Evolutionary conservation across 2,329 filamentous ascomycete genomes (phyloP).

Genomic region (Diaporthe longicolla): DNA sequence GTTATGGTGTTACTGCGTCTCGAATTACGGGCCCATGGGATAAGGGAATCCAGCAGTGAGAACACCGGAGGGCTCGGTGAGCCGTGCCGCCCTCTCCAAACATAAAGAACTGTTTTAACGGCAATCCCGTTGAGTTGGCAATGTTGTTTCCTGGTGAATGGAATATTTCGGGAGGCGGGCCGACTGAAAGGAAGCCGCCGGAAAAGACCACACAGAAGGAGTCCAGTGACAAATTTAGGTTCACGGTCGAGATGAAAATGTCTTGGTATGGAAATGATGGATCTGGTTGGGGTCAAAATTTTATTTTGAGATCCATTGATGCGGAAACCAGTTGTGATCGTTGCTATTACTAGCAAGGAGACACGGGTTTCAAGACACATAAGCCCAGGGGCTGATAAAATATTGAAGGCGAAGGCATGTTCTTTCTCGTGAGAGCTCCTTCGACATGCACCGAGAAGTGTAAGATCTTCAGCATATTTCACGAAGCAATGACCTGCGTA

Average conservation of each 20-base stretch:
- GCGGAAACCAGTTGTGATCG: no score
- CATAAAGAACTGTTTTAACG: neutral
- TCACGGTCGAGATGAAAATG: no score
- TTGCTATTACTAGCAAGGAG: no score
- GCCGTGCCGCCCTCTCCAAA: neutral
- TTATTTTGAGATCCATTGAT: neutral
- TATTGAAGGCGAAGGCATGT: neutral
- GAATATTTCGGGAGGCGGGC: neutral
- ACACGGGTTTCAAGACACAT: no score
- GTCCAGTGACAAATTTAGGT: neutral
- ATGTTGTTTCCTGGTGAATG: neutral
- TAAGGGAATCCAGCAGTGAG: neutral
- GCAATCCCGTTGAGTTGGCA: neutral
- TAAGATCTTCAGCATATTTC: neutral
- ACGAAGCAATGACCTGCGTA: neutral
- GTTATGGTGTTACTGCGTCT: neutral
- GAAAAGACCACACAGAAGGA: neutral
- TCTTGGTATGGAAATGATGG: no score
- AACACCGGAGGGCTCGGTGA: neutral
- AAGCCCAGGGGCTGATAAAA: no score
- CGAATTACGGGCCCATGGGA: neutral
- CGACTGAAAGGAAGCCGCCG: conserved; percentile 10
- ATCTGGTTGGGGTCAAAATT: no score
- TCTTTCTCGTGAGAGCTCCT: no score
- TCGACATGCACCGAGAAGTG: neutral